Base-by-base conservation (phyloP, 179 eudicot genomes). In the Spergularia azorica region DNA sequence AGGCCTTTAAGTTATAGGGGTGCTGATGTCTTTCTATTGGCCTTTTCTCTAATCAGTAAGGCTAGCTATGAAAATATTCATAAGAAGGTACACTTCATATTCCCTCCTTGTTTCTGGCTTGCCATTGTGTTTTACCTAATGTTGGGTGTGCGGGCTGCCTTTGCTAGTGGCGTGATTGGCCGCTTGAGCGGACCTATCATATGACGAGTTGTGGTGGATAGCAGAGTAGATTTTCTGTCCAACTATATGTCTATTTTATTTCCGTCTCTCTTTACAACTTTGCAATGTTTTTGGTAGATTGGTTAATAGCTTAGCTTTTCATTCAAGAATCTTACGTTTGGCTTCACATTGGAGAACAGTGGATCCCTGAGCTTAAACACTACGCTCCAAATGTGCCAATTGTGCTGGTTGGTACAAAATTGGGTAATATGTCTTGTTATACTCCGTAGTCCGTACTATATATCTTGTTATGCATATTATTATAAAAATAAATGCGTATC, bases 1-100 rank as follows among this genome's bases (percentile, higher is more conserved):
- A 76, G 87, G 66, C 87, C 87, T 41, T 74, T 84, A 70, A 84
- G 87, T 76, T 84, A 84, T 67, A 80, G 87, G 41, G 87, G 85
- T 21, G 85, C 87, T 9, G 87, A 84, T 76, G 87, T 84, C 48
- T 84, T 84, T 75, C 80, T 84, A 60, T 84, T 84, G 74, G 85
- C 87, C 48, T 84, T 84, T 79, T 84, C 87, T 76, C 84, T 84
- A 39, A 81, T 84, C 54, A 84, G 87, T 80, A 84, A 81, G 74
- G 84, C 87, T 67, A 84, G 87, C 68, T 84, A 81, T 52, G 87
- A 84, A 72, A 84, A 84, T 73, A 76, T 84, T 73, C 70, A 82
- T 59, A 84, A 84, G 79, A 84, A 84, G 77, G 87, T 84, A 81
- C 73, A 46, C 9, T 46, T 9, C 0, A 46, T 46, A 6, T 46